phyloP scores from a whole-genome alignment of 176 grass and related monocot genomes.

The Rhynchospora pubera region DNA sequence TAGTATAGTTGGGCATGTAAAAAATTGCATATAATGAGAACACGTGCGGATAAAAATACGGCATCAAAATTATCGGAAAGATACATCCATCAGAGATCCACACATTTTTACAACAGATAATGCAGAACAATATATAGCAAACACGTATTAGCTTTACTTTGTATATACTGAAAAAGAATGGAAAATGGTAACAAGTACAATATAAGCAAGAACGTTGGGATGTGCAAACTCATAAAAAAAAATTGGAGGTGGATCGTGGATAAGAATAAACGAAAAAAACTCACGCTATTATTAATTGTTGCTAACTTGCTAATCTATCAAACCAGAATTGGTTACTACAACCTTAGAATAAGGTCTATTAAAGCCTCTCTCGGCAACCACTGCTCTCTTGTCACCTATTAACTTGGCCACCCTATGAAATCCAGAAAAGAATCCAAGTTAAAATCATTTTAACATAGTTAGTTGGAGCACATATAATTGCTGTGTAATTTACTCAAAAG shows the following conservation, averaged over 20 bases:
- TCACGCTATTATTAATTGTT: neutral
- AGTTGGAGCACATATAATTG: neutral
- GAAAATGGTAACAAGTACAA: neutral
- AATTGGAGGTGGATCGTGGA: neutral
- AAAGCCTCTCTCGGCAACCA: constrained; percentile 84
- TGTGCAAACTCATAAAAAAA: neutral
- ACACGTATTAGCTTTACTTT: neutral
- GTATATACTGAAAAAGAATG: neutral
- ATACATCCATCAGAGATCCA: neutral
- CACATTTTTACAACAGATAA: neutral
- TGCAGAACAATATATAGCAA: neutral
- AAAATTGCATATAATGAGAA: neutral
- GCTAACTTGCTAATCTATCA: constrained; percentile 21
- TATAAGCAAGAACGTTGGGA: neutral
- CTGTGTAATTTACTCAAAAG: neutral
- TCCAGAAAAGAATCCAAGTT: neutral
- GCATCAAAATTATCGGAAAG: neutral
- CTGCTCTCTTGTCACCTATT: constrained; percentile 91
- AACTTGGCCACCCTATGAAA: constrained; percentile 74
- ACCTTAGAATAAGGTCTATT: constrained; percentile 83
- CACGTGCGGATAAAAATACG: neutral
- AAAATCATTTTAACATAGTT: neutral
- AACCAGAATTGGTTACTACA: constrained; percentile 60
- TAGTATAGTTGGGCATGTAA: neutral
- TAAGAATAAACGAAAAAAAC: neutral